Evolutionary conservation across 1,284 basidiomycete genomes (phyloP).

Genomic region (Tilletiopsis washingtonensis): DNA sequence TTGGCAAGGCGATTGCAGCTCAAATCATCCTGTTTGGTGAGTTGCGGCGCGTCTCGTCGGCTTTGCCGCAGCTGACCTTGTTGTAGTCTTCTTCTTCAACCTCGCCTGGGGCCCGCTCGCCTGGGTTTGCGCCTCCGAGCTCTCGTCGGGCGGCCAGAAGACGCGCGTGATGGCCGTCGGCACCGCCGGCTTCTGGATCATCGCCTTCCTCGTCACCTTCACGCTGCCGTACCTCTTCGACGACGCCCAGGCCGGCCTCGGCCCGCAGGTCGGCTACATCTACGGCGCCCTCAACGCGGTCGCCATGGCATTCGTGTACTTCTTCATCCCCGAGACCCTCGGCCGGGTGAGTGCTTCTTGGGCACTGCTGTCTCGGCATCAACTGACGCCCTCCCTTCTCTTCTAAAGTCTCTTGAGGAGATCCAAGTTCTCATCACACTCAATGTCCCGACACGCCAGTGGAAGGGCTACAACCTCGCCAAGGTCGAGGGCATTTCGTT

Average conservation of each 20-base stretch:
- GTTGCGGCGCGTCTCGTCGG: neutral
- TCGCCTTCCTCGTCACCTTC: constrained; percentile 49
- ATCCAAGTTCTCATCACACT: constrained; percentile 40
- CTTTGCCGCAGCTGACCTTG: too few species aligned
- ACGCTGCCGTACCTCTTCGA: constrained; percentile 36
- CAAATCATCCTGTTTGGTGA: too few species aligned
- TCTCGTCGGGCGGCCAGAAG: constrained; percentile 49
- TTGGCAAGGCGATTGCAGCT: too few species aligned
- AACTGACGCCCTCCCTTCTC: too few species aligned
- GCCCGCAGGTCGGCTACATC: constrained; percentile 49
- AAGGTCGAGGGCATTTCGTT: neutral
- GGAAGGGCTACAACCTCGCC: constrained; percentile 26
- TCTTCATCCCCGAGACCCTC: constrained; percentile 47
- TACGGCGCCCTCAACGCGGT: constrained; percentile 47
- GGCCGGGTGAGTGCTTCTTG: too few species aligned
- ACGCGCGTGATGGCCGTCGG: constrained; percentile 51
- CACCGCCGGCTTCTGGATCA: constrained; percentile 51
- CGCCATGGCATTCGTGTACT: constrained; percentile 50
- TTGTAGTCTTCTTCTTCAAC: constrained; percentile 51
- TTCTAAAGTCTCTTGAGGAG: constrained; percentile 39
- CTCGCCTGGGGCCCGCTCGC: constrained; percentile 51
- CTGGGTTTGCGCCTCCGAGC: constrained; percentile 48
- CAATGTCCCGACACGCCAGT: constrained; percentile 25
- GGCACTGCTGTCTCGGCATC: too few species aligned
- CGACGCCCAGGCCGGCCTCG: constrained; percentile 46